Evolutionary conservation across 352 stramenopile species (phyloP).

Genomic region (Albugo laibachii): DNA sequence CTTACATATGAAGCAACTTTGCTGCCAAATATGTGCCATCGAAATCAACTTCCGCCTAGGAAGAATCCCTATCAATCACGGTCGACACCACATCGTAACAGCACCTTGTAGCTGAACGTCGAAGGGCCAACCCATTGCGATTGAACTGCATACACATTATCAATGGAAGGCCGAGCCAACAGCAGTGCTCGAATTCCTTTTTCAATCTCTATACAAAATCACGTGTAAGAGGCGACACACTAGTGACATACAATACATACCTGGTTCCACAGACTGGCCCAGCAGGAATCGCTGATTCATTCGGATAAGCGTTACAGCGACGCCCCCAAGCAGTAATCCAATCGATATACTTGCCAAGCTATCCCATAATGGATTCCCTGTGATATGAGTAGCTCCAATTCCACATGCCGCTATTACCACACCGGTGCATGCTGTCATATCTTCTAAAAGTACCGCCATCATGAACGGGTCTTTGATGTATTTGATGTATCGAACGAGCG

Average conservation of each 20-base stretch:
- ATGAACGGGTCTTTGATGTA: constrained; percentile 90
- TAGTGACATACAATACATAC: constrained; percentile 24
- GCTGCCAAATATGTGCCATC: constrained; percentile 95
- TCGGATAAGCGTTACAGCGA: constrained; percentile 82
- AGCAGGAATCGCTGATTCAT: constrained; percentile 96
- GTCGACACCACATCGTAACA: not conserved
- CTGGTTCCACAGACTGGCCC: constrained; percentile 86
- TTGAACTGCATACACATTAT: constrained; percentile 90
- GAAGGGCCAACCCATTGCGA: constrained; percentile 95
- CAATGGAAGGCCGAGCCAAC: constrained; percentile 79
- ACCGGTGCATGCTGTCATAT: constrained; percentile 90
- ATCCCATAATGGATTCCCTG: constrained; percentile 89
- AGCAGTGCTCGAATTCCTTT: constrained; percentile 55
- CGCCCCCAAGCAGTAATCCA: constrained; percentile 82
- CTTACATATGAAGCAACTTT: constrained; percentile 79
- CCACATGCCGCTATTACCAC: constrained; percentile 90
- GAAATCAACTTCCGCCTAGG: constrained; percentile 94
- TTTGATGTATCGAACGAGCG: constrained; percentile 43
- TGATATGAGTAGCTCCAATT: constrained; percentile 84
- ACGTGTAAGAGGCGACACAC: not conserved
- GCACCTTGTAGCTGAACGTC: constrained; percentile 95
- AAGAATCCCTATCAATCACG: not conserved
- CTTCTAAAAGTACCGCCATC: constrained; percentile 93
- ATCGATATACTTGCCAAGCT: constrained; percentile 91
- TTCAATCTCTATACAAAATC: constrained; percentile 68